Conservation (phyloP, 768 basidiomycete genomes). For the Pleurotus giganteus region DNA sequence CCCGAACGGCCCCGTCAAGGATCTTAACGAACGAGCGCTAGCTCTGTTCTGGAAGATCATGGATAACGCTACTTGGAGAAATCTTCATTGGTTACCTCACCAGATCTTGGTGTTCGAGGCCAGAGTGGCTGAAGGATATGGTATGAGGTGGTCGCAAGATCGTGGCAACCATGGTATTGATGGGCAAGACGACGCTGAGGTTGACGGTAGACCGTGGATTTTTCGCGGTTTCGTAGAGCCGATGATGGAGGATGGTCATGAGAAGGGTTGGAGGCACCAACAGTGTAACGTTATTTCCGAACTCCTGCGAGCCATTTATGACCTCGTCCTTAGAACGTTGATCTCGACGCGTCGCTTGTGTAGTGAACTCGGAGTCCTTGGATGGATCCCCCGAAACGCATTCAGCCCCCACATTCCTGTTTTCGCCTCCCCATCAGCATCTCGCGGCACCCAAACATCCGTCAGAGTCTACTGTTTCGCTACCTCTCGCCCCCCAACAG, state of each 20-base stretch:
- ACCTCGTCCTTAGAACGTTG: not conserved
- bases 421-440: no score
- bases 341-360: no score
- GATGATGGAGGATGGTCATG: constrained; percentile 67
- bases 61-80: constrained; percentile 54
- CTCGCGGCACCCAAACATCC: no score
- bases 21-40: constrained; percentile 52
- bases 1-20: constrained; percentile 49
- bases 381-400: no score
- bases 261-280: constrained; percentile 57
- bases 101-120: constrained; percentile 61
- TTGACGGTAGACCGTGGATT: constrained; percentile 37
- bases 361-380: no score
- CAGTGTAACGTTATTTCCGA: not conserved
- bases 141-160: constrained; percentile 66
- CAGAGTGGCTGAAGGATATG: constrained; percentile 58
- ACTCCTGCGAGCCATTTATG: not conserved
- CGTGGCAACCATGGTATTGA: constrained; percentile 17
- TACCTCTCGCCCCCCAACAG: no score
- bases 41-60: constrained; percentile 52
- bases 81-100: constrained; percentile 67
- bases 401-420: no score
- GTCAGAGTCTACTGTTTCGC: no score
- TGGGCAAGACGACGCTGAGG: constrained; percentile 11
- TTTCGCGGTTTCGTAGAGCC: constrained; percentile 69